Evolutionary conservation across 192 early-diverging fungal species (phyloP).

Genomic region (Helicostylum pulchrum): DNA sequence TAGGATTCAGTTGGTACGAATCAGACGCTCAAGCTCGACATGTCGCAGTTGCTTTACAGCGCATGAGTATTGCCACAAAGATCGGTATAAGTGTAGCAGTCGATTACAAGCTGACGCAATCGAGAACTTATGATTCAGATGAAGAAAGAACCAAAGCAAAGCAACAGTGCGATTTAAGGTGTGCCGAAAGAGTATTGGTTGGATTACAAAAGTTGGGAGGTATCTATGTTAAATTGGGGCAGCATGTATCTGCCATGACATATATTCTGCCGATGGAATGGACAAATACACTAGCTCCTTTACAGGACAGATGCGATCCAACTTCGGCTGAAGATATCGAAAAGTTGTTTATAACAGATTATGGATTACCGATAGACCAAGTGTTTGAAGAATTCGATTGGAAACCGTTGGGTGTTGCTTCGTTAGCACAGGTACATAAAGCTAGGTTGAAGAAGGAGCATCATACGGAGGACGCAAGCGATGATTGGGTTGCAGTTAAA

Average conservation of each 20-base stretch:
- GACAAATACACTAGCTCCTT: constrained; percentile 75
- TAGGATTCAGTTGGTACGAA: constrained; percentile 24
- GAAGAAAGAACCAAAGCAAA: constrained; percentile 41
- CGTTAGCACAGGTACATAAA: constrained; percentile 89
- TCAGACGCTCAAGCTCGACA: constrained; percentile 35
- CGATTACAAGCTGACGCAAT: constrained; percentile 58
- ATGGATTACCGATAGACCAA: constrained; percentile 59
- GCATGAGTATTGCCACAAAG: constrained; percentile 40
- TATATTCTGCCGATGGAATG: constrained; percentile 90
- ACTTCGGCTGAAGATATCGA: constrained; percentile 71
- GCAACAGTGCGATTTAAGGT: constrained; percentile 59
- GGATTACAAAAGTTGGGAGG: constrained; percentile 71
- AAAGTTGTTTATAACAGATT: constrained; percentile 63
- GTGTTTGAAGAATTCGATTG: constrained; percentile 79
- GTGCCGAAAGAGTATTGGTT: constrained; percentile 59
- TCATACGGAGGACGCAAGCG: constrained; percentile 31
- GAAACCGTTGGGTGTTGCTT: constrained; percentile 87
- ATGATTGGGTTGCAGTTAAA: constrained; percentile 80
- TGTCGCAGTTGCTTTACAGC: constrained; percentile 27
- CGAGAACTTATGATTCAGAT: constrained; percentile 10
- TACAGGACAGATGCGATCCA: constrained; percentile 83
- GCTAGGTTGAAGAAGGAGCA: constrained; percentile 64
- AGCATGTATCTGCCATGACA: constrained; percentile 78
- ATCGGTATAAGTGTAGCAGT: constrained; percentile 42
- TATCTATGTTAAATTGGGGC: constrained; percentile 88